Percentiles rank a stretch among this genome's conserved stretches.
Conservation (phyloP, 257 asterid genomes). For the Solanum arcanum region DNA sequence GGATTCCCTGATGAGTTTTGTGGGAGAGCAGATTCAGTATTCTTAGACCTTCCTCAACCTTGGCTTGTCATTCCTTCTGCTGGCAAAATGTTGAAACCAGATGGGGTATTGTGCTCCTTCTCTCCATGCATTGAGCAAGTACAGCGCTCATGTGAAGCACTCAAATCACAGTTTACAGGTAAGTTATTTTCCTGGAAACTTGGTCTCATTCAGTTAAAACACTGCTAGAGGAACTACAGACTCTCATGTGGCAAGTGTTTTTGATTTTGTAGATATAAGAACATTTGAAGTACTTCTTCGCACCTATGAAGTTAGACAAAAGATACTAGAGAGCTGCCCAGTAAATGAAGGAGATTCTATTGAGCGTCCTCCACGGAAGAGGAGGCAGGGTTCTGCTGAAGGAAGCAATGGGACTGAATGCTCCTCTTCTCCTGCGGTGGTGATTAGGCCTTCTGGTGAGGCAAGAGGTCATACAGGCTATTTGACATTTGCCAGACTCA, state of each 20-base stretch:
- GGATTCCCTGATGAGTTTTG: conserved; percentile 81
- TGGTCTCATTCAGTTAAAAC: not conserved
- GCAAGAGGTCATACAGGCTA: conserved; percentile 92
- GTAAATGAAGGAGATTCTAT: conserved; percentile 29
- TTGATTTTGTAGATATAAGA: conserved; percentile 50
- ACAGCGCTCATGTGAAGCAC: conserved; percentile 71
- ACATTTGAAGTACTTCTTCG: conserved; percentile 85
- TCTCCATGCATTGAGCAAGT: conserved; percentile 99
- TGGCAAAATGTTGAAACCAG: conserved; percentile 82
- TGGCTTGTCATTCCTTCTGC: conserved; percentile 97
- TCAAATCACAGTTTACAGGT: conserved; percentile 64
- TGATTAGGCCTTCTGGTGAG: conserved; percentile 68
- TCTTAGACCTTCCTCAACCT: conserved; percentile 95
- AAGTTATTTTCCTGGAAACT: not conserved
- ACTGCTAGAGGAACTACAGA: not conserved
- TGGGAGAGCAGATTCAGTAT: conserved; percentile 69
- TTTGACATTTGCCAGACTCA: conserved; percentile 84
- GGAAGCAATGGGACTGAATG: conserved; percentile 30
- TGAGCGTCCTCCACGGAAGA: conserved; percentile 40
- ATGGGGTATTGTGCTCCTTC: conserved; percentile 86
- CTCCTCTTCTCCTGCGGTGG: conserved; percentile 23
- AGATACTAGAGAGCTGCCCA: conserved; percentile 41
- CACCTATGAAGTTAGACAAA: conserved; percentile 71
- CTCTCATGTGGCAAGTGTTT: not conserved
- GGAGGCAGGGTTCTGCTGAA: conserved; percentile 43